phyloP scores from a whole-genome alignment of 176 grass and related monocot genomes.

The Musa itinerans region DNA sequence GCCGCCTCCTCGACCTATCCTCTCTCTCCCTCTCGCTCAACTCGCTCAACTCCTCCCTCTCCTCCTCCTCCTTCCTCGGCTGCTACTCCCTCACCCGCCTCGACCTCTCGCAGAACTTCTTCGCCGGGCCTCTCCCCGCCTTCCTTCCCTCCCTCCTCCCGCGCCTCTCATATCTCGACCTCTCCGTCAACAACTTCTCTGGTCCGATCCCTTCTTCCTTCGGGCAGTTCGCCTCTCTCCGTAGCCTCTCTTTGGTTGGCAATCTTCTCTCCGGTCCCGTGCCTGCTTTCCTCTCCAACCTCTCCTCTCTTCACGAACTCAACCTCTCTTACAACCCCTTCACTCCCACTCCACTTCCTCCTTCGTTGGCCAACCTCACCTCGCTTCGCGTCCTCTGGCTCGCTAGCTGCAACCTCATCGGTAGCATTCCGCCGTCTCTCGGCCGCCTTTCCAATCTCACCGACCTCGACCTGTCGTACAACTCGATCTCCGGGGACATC shows the following conservation, averaged over 20 bases:
- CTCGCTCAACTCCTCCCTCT: not conserved
- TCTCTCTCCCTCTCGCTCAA: constrained; percentile 6
- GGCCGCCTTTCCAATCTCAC: constrained; percentile 1
- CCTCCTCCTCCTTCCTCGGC: constrained; percentile 1
- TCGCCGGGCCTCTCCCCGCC: not conserved
- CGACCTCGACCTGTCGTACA: constrained; percentile 14
- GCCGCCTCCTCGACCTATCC: constrained; percentile 2
- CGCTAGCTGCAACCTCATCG: constrained; percentile 9
- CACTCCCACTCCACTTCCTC: not conserved
- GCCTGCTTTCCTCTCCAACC: not conserved
- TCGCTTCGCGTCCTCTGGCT: constrained; percentile 19
- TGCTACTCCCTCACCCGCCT: constrained; percentile 19
- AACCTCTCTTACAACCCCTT: constrained; percentile 20
- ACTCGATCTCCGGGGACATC: not conserved
- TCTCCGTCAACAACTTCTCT: constrained; percentile 18
- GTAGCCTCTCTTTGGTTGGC: not conserved
- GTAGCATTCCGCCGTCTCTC: constrained; percentile 1
- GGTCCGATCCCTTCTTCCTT: not conserved
- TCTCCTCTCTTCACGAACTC: constrained; percentile 7
- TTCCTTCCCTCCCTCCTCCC: constrained; percentile 10
- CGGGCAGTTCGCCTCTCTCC: not conserved
- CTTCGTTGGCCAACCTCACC: not conserved
- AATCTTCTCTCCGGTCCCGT: constrained; percentile 11
- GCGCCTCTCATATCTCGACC: not conserved
- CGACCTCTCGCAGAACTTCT: constrained; percentile 13